These are phyloP conservation scores for Passalora sequoiae DNA, from an alignment of 2,329 filamentous ascomycete species.

Conservation along the genomic window DNA sequence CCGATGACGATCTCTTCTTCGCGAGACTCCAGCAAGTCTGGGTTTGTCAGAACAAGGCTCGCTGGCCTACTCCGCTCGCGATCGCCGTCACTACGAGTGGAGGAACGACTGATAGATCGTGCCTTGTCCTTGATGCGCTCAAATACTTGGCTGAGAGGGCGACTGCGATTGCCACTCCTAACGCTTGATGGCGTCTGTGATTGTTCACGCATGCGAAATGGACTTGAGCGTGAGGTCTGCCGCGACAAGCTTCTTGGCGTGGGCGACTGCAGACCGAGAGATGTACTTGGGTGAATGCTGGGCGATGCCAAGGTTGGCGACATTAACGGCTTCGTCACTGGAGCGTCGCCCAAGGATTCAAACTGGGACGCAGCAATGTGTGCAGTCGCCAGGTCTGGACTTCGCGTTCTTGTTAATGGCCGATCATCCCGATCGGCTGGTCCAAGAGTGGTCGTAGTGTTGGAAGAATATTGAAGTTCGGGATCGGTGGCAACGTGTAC, in stretches of 20 bases:
- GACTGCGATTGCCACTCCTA: constrained; percentile 1
- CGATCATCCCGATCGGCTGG: too few relatives aligned
- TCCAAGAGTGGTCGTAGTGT: too few relatives aligned
- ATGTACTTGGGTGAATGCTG: background rate
- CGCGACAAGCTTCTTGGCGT: background rate
- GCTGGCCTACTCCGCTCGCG: constrained; percentile 14
- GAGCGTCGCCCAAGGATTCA: background rate
- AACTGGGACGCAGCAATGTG: background rate
- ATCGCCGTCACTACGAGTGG: background rate
- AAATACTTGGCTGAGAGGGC: constrained; percentile 18
- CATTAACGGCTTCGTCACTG: background rate
- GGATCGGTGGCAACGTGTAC: too few relatives aligned
- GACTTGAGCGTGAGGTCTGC: constrained; percentile 5
- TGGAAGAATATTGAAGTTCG: too few relatives aligned
- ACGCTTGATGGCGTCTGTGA: constrained; percentile 5
- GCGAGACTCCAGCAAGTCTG: constrained; percentile 7
- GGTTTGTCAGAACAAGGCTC: constrained; percentile 13
- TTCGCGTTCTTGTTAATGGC: background rate
- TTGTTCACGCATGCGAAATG: constrained; percentile 6
- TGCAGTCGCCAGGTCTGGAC: constrained; percentile 2
- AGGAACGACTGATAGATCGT: constrained; percentile 14
- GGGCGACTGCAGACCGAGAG: background rate
- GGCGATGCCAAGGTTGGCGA: background rate
- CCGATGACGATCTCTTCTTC: constrained; percentile 3
- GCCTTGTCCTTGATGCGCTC: constrained; percentile 14